Base-by-base conservation (phyloP, 371 early-diverging fungal species). In the Blastocladiella emersonii region DNA sequence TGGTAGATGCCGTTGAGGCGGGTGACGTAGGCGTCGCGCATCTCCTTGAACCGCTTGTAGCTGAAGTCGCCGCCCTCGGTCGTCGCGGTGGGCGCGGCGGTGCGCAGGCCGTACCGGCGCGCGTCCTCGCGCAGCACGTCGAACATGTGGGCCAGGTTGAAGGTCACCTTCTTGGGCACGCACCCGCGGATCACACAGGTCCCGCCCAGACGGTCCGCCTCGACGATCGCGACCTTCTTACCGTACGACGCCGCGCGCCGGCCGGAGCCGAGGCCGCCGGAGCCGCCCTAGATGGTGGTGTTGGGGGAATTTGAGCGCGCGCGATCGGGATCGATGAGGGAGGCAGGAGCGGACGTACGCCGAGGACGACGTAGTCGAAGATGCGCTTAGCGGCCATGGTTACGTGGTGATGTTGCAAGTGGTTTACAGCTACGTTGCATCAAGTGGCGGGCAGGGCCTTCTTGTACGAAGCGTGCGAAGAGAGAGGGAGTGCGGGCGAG, bases 161-260 rank as follows among this genome's bases (percentile, higher is more conserved):
- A 98, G 88, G 93, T 93, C 65, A 98, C 86, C 77, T 98, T 98
- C 77, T 98, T 98, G 45, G 99, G 99, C 30, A 98, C 97, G 70
- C 98, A 98, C 34, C 98, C 97, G 55, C 43, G 49, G 43, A 68
- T 67, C 17, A 71, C 73, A 66, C 95, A 96, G 32, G 97, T 96
- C 37, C 95, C 95, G 63, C 95, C 97, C 66, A 91, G 80, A 27
- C 89, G 80, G 27, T 81, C 79, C 70, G 79, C 82, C 74, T 98
- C 98, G 63, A 98, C 74, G 44, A 98, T 70, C 35, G 87, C 93
- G 7, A 96, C 98, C 64, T 88, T 91, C 53, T 90, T 90, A 48
- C 92, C 92, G 65, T 94, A 88, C 32, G 80, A 73, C 6, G 93
- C 91, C 21, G 99, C 96, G 48, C 98, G 84, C 55, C 95, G 83